Evolutionary conservation across 1,284 basidiomycete species (phyloP), one percentile per base, ranked within the genome.

Genomic region (Somion occarium): DNA sequence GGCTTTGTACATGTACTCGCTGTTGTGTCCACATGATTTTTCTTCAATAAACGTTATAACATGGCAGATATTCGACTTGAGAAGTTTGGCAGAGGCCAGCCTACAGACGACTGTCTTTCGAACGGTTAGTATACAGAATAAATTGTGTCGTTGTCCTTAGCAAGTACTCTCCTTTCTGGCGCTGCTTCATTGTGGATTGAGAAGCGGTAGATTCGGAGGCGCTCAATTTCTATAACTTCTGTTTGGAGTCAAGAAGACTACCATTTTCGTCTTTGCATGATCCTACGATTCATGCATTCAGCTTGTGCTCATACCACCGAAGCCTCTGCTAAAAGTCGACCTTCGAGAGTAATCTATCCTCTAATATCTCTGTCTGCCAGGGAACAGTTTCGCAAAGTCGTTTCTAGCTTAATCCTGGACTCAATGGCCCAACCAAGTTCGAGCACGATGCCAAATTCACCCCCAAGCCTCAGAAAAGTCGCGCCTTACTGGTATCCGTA

Each of bases 401-500:
- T 49, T 11, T 25, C 20, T n/a, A 39, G 26, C 22, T 26, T 49
- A 7, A 23, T 49, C 4, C 9, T 22, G 12, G 47, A 22, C 24
- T 41, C 23, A 27, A 49, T 44, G 24, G 26, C 41, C 22, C 19
- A 38, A 44, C 9, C 23, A 5, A 38, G 25, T 44, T 9, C 41
- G 18, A 27, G 23, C 19, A 22, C 13, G 22, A 43, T 22, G 24
- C 42, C 22, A 9, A 9, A 23, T 5, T 52, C 53, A 43, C 3
- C 44, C 15, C 61, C 67, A 2, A 83, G 85, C 3, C 69, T 91
- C 50, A 85, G 83, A 64, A 86, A 88, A 64, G 78, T 88, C 45
- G 67, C 82, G 19, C 82, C 88, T 0, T 91, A 91, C 62, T 91
- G 88, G 88, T 85, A 87, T 61, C 83, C 87, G 1, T 89, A 93